These are phyloP conservation scores for Malus hybrid DNA, from an alignment of 331 rosid genomes.

Conservation along the genomic window DNA sequence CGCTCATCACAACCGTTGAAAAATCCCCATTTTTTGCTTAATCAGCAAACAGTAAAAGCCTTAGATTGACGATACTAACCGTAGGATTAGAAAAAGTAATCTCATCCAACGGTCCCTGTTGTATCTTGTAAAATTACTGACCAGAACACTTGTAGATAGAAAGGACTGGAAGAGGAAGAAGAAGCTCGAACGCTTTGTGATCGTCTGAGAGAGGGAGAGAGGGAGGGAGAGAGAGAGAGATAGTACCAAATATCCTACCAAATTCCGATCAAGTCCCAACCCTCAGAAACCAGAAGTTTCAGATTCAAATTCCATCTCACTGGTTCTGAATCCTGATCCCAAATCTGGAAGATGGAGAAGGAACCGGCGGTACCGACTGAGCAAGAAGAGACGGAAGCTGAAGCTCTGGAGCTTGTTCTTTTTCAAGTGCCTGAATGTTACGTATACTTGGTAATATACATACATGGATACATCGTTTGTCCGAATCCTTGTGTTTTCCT, in stretches of 20 bases:
- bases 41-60: background rate
- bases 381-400: constrained; percentile 40
- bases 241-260: background rate
- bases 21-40: background rate
- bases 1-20: background rate
- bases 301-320: background rate
- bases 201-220: background rate
- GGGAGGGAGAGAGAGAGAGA: background rate
- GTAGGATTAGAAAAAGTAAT: background rate
- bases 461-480: background rate
- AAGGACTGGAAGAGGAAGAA: background rate
- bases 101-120: constrained; percentile 4
- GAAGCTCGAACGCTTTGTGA: background rate
- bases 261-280: constrained; percentile 4
- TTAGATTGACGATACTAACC: background rate
- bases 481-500: background rate
- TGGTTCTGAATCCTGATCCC: constrained; percentile 4
- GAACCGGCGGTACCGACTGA: constrained; percentile 35
- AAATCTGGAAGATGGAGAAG: constrained; percentile 47
- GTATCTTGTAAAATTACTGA: background rate
- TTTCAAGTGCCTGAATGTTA: constrained; percentile 94
- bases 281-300: background rate
- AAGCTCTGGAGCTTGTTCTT: constrained; percentile 77
- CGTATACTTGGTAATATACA: constrained; percentile 64
- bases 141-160: no score